Percentiles rank a stretch among this genome's conserved stretches.
phyloP scores from a whole-genome alignment of 2,329 filamentous ascomycete genomes.

The Daldinia sp. region DNA sequence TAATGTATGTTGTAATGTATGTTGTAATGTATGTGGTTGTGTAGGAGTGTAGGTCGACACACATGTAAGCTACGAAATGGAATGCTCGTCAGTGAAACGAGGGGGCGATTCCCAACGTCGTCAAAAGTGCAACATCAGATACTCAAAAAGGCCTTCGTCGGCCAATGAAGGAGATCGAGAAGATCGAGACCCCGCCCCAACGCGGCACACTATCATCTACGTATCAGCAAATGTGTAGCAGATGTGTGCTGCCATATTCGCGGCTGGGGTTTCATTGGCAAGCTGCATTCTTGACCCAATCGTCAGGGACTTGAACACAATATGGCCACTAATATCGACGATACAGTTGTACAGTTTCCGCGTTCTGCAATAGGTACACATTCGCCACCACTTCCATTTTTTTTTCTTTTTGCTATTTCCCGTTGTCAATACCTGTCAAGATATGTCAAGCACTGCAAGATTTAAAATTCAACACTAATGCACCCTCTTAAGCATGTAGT shows the following conservation, averaged over 20 bases:
- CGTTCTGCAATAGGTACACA: conserved; percentile 32
- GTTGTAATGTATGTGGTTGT: not conserved
- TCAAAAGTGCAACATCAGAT: conserved; percentile 21
- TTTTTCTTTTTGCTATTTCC: not conserved
- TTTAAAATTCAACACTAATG: conserved; percentile 18
- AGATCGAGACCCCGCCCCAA: conserved; percentile 15
- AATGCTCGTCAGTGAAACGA: conserved; percentile 25
- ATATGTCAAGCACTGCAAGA: not conserved
- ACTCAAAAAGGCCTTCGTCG: conserved; percentile 5
- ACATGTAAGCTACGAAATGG: not conserved
- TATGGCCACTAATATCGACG: conserved; percentile 8
- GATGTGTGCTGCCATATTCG: conserved; percentile 30
- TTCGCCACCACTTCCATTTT: conserved; percentile 19
- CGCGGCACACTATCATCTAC: conserved; percentile 28
- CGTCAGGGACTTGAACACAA: conserved; percentile 27
- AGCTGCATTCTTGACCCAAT: conserved; percentile 32
- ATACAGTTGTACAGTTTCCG: conserved; percentile 19
- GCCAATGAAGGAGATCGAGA: conserved; percentile 31
- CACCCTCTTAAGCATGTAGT: conserved; percentile 15
- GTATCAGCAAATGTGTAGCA: conserved; percentile 28
- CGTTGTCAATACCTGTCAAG: too few relatives aligned
- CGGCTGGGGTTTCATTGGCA: conserved; percentile 23
- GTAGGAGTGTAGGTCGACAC: not conserved
- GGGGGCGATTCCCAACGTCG: conserved; percentile 19
- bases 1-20: not conserved